Base-by-base conservation (phyloP, 1,284 basidiomycete genomes). In the Lentinula novae-zelandiae region DNA sequence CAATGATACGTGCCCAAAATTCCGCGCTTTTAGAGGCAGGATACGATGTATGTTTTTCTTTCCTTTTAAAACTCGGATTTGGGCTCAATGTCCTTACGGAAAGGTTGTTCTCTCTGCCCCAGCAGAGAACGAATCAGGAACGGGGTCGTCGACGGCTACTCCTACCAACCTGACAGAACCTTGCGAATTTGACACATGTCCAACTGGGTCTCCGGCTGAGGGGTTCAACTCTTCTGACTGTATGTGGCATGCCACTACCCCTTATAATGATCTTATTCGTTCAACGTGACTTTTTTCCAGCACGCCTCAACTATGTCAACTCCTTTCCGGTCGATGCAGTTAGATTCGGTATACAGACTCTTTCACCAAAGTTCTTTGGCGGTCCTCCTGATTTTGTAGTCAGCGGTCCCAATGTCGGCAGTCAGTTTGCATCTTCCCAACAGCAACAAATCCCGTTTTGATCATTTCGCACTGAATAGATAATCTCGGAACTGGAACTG, bases 371-470 rank as follows among this genome's bases (percentile, higher is more conserved):
- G 54, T 75, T 78, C 64, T 79, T 81, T 62, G 73, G 74, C 7
- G 63, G 67, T 15, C 63, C 65, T n/a, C 82, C 82, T 0, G 82
- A 83, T 58, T 72, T 85, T 38, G 76, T 83, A 5, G 73, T 85
- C 10, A 76, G 76, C 63, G 83, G 82, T 0, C 76, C 78, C 0
- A 84, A 85, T 66, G 75, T 83, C 10, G 81, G 81, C 53, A 76
- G 78, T 79, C 63, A 72, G 75, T 67, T 10, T 22, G 7, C 31
- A 38, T 38, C 13, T 48, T 2, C 10, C 5, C 8, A 33, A 15
- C n/a, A n/a, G 27, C 22, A 27, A 27, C 27, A 27, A 27, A 27
- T 27, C 0, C 4, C 27, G 27, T 27, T 27, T 27, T 27, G 27
- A 27, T 27, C 27, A 27, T 27, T 27, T 27, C 27, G 27, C 27